Evolutionary conservation across 1,284 basidiomycete genomes (phyloP), one percentile per base, ranked within the genome.

Genomic region (Rhodotorula glutinis): DNA sequence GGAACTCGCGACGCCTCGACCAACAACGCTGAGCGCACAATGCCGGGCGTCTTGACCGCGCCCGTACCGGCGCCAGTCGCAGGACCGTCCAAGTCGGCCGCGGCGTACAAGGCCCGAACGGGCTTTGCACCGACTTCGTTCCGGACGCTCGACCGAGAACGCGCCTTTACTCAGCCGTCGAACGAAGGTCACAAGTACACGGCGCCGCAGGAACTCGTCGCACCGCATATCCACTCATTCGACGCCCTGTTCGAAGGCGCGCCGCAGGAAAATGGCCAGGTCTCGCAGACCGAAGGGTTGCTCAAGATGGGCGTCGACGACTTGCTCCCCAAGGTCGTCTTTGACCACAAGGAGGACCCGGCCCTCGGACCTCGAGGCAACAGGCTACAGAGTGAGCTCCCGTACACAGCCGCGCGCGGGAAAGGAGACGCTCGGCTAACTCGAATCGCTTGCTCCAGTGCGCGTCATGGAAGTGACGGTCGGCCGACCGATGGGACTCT

Each of bases 201-300:
- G 23, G 90, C 91, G 64, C 84, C 98, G 64, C 92, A 95, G 75
- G 91, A 96, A 80, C 91, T 98, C 74, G 91, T 97, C 63, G 83
- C 86, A 40, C 96, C 96, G 16, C 94, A 97, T 78, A 86, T 98
- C 71, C 90, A 98, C 79, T 93, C 91, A 53, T 98, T 99, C 84
- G 96, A 98, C 79, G 88, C 92, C 17, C 84, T 99, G 41, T 92
- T 96, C 77, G 91, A 95, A 75, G 90, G 91, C 75, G 75, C 76
- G 38, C 74, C 74, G 58, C 69, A 89, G 87, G 10, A 77, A 87
- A 69, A 87, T 85, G 76, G 78, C 80, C 43, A 59, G 30, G 38
- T 72, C 65, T 41, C 56, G 33, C 62, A 44, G 57, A 65, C 55
- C 88, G 88, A 5, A 84, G 96, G 96, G 0, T 79, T 98, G 17